A percentile compares a stretch with the other conserved stretches of the same genome.
Conservation (phyloP, 495 filamentous ascomycete genomes). For the Tuber borchii region DNA sequence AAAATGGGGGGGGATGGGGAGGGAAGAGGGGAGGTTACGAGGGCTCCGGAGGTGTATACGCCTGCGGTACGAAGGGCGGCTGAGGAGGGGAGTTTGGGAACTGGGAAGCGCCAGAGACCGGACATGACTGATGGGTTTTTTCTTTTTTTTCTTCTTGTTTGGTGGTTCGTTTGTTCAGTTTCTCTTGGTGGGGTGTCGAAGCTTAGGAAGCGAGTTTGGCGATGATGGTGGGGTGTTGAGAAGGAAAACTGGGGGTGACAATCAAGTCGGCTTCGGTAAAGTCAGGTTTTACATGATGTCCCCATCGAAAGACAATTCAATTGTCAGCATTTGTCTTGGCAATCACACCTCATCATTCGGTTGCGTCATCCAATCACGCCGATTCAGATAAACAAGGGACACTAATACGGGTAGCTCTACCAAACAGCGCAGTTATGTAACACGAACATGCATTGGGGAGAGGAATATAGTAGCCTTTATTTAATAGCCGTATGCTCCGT, state of each 20-base stretch:
- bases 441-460: neutral
- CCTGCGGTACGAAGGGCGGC: conserved; percentile 35
- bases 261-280: neutral
- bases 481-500: neutral
- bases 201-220: neutral
- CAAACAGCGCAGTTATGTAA: neutral
- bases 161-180: neutral
- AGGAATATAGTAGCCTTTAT: neutral
- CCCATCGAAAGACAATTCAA: neutral
- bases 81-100: conserved; percentile 36
- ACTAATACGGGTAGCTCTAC: neutral
- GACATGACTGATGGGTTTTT: conserved; percentile 16
- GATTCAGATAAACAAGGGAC: neutral
- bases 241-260: neutral
- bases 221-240: neutral
- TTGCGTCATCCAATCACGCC: neutral
- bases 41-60: conserved; percentile 38
- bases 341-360: neutral
- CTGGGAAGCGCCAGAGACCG: conserved; percentile 36
- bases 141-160: neutral
- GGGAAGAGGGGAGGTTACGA: conserved; percentile 22
- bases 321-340: neutral
- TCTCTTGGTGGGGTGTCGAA: neutral
- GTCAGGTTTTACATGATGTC: neutral
- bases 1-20: neutral